Conservation (phyloP, 208 protist genomes). For the Trypanosoma scelopori region DNA sequence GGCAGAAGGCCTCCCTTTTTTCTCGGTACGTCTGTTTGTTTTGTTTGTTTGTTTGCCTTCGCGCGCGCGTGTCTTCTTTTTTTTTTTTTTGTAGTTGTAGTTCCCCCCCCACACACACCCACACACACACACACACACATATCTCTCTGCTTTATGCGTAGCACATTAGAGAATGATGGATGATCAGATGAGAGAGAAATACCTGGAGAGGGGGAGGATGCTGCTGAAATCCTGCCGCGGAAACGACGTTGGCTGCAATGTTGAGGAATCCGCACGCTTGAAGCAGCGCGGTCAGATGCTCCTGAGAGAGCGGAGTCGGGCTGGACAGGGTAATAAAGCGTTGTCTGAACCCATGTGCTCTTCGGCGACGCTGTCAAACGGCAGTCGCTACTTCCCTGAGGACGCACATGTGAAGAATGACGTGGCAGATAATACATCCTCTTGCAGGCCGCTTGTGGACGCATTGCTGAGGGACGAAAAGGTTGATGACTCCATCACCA, state of each 20-base stretch:
- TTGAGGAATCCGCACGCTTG: slow-evolving; percentile 35
- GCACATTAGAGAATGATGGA: slow-evolving; percentile 3
- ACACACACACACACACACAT: background rate
- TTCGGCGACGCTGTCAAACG: background rate
- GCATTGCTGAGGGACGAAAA: no score
- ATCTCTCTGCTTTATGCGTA: background rate
- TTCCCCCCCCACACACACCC: background rate
- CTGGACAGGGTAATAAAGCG: slow-evolving; percentile 2
- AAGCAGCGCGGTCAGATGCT: slow-evolving; percentile 29
- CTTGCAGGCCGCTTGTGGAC: no score
- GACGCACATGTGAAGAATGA: background rate
- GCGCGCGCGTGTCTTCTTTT: no score
- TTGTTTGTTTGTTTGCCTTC: no score
- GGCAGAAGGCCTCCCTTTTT: no score
- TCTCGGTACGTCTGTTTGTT: no score
- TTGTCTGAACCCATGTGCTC: background rate
- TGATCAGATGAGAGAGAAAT: slow-evolving; percentile 7
- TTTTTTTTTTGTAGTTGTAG: background rate
- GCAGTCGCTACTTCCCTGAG: background rate
- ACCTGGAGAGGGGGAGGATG: slow-evolving; percentile 39
- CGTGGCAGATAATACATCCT: no score
- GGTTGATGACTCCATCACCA: no score
- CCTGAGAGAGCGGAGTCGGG: slow-evolving; percentile 23
- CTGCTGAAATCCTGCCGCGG: slow-evolving; percentile 36
- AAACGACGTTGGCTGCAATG: slow-evolving; percentile 18